phyloP scores from a whole-genome alignment of 768 basidiomycete species.

The Mycena crocata region DNA sequence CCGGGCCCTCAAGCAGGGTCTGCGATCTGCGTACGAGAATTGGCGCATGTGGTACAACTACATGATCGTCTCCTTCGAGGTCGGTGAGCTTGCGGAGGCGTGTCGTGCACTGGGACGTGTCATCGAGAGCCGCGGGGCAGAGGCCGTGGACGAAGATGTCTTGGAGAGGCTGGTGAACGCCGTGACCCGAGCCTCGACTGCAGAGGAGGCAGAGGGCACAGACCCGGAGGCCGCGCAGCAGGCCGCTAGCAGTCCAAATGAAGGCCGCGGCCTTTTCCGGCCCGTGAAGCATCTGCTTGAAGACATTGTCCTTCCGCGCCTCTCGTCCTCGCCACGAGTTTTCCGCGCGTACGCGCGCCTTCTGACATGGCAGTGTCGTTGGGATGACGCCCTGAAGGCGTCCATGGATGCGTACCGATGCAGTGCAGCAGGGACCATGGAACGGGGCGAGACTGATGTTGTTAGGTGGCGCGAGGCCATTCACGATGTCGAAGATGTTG shows the following conservation, averaged over 20 bases:
- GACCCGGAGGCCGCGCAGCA: conserved; percentile 29
- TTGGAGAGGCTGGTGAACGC: conserved; percentile 90
- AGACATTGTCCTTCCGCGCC: conserved; percentile 80
- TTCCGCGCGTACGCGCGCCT: conserved; percentile 89
- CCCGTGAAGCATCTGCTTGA: conserved; percentile 82
- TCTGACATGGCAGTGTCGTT: conserved; percentile 75
- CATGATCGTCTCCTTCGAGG: conserved; percentile 92
- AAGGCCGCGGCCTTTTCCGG: conserved; percentile 73
- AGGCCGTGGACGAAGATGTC: conserved; percentile 86
- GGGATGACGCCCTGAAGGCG: conserved; percentile 84
- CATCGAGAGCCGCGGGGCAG: conserved; percentile 78
- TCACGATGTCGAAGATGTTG: conserved; percentile 83
- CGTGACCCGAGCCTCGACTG: conserved; percentile 68
- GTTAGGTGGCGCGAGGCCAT: conserved; percentile 82
- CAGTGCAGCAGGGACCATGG: conserved; percentile 68
- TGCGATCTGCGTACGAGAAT: conserved; percentile 86
- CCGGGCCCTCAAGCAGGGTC: conserved; percentile 91
- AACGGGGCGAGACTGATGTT: conserved; percentile 75
- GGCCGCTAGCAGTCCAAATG: conserved; percentile 61
- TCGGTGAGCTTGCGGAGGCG: conserved; percentile 92
- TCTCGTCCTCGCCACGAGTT: conserved; percentile 77
- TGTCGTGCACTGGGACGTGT: conserved; percentile 85
- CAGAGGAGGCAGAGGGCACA: conserved; percentile 50
- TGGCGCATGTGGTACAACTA: conserved; percentile 99
- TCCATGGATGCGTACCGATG: conserved; percentile 88